Conservation (phyloP, 805 yeast genomes). For the Isabelozyma rhagii region DNA sequence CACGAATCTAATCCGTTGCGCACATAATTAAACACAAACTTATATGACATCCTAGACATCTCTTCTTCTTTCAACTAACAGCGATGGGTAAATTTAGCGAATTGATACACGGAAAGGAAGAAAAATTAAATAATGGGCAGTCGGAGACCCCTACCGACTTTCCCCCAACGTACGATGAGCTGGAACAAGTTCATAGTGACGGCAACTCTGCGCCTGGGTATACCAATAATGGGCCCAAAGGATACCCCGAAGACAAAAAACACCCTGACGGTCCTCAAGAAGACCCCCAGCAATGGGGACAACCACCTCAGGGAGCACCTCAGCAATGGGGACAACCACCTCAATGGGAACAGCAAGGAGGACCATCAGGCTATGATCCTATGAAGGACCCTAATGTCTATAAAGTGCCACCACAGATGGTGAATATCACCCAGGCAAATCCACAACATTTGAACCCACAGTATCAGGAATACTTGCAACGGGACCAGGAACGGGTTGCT, state of each 20-base stretch:
- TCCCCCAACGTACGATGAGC: slow-evolving; percentile 1
- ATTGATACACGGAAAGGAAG: too few relatives aligned
- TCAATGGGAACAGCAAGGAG: not conserved
- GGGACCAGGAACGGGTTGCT: slow-evolving; percentile 28
- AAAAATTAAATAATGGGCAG: not conserved
- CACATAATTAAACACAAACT: too few relatives aligned
- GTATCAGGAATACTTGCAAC: slow-evolving; percentile 27
- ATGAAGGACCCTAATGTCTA: slow-evolving; percentile 23
- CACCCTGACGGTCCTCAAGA: slow-evolving; percentile 1
- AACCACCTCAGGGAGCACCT: not conserved
- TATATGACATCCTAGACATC: too few relatives aligned
- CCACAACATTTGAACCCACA: slow-evolving; percentile 36
- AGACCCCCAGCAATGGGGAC: too few relatives aligned
- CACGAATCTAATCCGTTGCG: too few relatives aligned
- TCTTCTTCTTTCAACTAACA: too few relatives aligned
- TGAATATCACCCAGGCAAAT: slow-evolving; percentile 36
- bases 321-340: slow-evolving; percentile 1
- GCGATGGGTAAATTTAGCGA: too few relatives aligned
- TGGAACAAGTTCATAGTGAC: not conserved
- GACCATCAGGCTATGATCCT: slow-evolving; percentile 13
- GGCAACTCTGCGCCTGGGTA: not conserved
- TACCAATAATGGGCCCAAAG: not conserved
- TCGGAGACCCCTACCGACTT: not conserved
- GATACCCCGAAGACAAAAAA: slow-evolving; percentile 1
- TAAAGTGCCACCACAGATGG: slow-evolving; percentile 29